These are phyloP conservation scores for Fonsecaea nubica DNA, from an alignment of 2,329 filamentous ascomycete genomes.

Conservation along the genomic window DNA sequence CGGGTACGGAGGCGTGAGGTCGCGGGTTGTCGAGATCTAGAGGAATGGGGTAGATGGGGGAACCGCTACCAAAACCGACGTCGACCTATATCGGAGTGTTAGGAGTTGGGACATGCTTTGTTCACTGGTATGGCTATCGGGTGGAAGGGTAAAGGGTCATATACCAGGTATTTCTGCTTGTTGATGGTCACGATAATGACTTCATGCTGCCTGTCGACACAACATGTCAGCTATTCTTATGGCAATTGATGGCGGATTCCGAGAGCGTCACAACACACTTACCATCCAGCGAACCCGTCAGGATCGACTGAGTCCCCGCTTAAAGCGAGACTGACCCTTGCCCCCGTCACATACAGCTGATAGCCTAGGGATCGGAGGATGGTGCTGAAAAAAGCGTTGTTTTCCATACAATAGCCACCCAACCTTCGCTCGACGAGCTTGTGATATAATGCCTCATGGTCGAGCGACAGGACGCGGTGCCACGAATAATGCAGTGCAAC, in stretches of 20 bases:
- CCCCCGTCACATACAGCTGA: conserved; percentile 62
- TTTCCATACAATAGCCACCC: conserved; percentile 69
- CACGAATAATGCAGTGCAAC: conserved; percentile 62
- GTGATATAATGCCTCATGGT: conserved; percentile 58
- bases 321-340: conserved; percentile 50
- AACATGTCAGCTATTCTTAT: neutral
- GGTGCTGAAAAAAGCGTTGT: conserved; percentile 60
- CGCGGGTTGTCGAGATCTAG: conserved; percentile 39
- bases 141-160: neutral
- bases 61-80: conserved; percentile 39
- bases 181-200: conserved; percentile 66
- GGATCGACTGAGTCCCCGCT: conserved; percentile 46
- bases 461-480: conserved; percentile 57
- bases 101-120: neutral
- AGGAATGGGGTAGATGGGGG: conserved; percentile 41
- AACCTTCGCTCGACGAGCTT: conserved; percentile 60
- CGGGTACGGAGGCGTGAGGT: conserved; percentile 54
- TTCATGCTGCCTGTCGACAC: conserved; percentile 57
- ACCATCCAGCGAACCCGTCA: conserved; percentile 57
- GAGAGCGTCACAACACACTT: conserved; percentile 30
- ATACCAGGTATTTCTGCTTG: conserved; percentile 52
- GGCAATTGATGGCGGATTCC: neutral
- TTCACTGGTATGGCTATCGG: neutral
- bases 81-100: conserved; percentile 21
- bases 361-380: conserved; percentile 61